phyloP scores from a whole-genome alignment of 352 stramenopile genomes.

The Peronospora farinosa region DNA sequence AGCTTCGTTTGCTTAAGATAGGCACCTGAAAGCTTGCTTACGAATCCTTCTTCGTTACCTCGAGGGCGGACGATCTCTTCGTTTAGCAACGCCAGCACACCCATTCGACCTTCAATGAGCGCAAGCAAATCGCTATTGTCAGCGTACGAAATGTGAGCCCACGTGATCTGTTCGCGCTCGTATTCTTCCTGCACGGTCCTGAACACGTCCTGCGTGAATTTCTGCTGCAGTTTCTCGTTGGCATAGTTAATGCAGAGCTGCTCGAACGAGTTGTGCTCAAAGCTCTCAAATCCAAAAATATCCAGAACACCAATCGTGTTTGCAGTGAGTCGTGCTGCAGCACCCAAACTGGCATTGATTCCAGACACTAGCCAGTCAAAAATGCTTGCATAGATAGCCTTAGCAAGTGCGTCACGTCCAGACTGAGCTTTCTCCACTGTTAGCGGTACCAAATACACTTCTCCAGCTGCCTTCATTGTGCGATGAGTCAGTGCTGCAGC shows the following conservation, averaged over 20 bases:
- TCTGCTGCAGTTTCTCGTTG: slow-evolving; percentile 90
- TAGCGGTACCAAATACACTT: slow-evolving; percentile 60
- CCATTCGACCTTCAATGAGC: slow-evolving; percentile 71
- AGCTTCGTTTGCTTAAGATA: slow-evolving; percentile 49
- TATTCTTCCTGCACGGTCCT: slow-evolving; percentile 62
- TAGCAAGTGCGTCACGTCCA: slow-evolving; percentile 89
- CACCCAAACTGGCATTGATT: slow-evolving; percentile 76
- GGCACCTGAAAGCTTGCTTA: slow-evolving; percentile 47
- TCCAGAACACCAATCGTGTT: slow-evolving; percentile 81
- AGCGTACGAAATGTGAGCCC: slow-evolving; percentile 72
- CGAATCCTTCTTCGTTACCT: slow-evolving; percentile 60
- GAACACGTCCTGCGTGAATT: slow-evolving; percentile 79
- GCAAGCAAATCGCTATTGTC: slow-evolving; percentile 76
- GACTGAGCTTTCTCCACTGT: slow-evolving; percentile 64
- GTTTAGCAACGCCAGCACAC: slow-evolving; percentile 77
- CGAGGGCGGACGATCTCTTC: slow-evolving; percentile 80
- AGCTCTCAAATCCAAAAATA: slow-evolving; percentile 89
- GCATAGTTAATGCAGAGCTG: slow-evolving; percentile 95
- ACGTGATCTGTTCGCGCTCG: slow-evolving; percentile 58
- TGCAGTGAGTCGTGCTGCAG: slow-evolving; percentile 15
- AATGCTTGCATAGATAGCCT: slow-evolving; percentile 91
- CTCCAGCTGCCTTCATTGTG: slow-evolving; percentile 63
- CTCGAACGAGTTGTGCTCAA: slow-evolving; percentile 88
- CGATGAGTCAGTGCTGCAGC: slow-evolving; percentile 50
- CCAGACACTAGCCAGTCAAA: slow-evolving; percentile 93